Conservation (phyloP, 345 rosid genomes). For the Hibiscus mutabilis region DNA sequence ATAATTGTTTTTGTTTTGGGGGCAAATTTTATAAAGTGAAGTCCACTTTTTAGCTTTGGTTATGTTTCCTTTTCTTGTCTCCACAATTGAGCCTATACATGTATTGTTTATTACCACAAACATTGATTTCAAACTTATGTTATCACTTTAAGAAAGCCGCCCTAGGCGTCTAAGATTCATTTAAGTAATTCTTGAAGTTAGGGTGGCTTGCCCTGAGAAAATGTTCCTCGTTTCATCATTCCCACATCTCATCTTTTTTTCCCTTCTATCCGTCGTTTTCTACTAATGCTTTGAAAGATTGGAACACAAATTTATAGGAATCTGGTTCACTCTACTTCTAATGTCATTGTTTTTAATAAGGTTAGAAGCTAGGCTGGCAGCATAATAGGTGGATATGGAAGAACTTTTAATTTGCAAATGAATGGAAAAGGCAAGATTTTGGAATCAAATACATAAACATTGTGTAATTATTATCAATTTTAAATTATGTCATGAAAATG, state of each 20-base stretch:
- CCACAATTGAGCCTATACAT: neutral
- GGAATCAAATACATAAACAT: neutral
- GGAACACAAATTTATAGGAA: neutral
- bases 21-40: constrained; percentile 7
- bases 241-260: neutral
- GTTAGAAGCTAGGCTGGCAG: neutral
- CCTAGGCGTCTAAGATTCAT: neutral
- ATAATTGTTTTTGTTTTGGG: neutral
- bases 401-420: neutral
- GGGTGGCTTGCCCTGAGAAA: neutral
- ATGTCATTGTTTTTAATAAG: neutral
- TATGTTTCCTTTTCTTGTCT: neutral
- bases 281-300: too few relatives aligned
- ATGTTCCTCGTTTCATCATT: neutral
- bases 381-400: neutral
- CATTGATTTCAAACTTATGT: neutral
- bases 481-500: neutral
- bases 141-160: neutral
- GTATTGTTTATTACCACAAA: neutral
- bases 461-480: neutral
- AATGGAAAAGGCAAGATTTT: neutral
- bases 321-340: neutral
- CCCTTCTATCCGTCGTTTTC: neutral
- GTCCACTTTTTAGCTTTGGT: neutral
- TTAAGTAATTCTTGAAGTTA: neutral